Base-by-base conservation (phyloP, 2,329 filamentous ascomycete species). In the Thermomyces lanuginosus region DNA sequence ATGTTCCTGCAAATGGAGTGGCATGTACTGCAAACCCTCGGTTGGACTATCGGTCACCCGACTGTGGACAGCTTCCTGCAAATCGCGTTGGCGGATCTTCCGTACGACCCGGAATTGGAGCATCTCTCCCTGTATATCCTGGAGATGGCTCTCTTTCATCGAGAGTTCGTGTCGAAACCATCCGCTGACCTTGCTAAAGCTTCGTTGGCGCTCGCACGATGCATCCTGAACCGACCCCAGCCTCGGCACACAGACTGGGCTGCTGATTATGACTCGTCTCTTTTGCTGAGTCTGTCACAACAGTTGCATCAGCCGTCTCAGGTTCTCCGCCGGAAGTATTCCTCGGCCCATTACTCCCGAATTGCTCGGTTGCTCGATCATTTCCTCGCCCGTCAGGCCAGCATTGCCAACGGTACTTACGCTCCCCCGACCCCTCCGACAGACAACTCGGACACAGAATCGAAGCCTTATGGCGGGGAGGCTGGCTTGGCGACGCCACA, bases 1-100 rank as follows among this genome's bases (percentile, higher is more conserved):
- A 98, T 98, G 89, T 98, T 98, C 60, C 86, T 84, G 7, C 89
- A 98, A 57, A 98, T 98, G 89, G 89, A 98, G 61, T 95, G 91
- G 84, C 89, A 98, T 54, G 86, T 98, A 19, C 69, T 98, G 42
- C 91, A 93, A 59, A 98, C 89, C 1, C 69, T 98, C 33, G 82
- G 91, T 51, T 98, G 89, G 89, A 73, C 76, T 40, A 79, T 98
- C 40, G 89, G 89, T 29, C 86, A 95, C 58, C 84, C 89, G 1
- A 95, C 89, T 15, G 80, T 93, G 39, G 86, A 95, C 55, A 80
- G 77, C 51, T 98, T 93, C 58, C 68, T 91, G 24, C 79, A 92
- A 48, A 62, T 93, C 35, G 82, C 86, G 35, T 69, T 91, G 20
- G 69, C 79, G 23, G 81, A 92, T 51, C 60, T 60, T 12, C 55